A percentile compares a stretch with the other conserved stretches of the same genome.
phyloP scores from a whole-genome alignment of 495 filamentous ascomycete genomes.

The Neurospora sp. region DNA sequence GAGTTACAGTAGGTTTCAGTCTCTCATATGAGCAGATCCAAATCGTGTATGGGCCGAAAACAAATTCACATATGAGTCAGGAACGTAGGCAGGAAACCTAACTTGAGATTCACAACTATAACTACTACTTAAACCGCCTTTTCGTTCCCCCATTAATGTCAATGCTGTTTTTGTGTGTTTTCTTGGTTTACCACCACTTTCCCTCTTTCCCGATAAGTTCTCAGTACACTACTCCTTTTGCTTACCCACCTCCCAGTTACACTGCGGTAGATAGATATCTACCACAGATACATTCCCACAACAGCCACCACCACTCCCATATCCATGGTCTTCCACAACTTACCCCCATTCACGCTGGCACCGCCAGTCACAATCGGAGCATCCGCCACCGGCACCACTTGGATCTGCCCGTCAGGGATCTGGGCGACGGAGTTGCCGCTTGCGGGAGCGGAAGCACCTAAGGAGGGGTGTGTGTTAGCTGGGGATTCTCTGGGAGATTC shows the following conservation, averaged over 20 bases:
- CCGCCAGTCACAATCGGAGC: neutral
- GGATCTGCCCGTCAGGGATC: neutral
- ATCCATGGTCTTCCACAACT: neutral
- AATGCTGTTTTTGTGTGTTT: neutral
- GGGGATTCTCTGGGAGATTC: neutral
- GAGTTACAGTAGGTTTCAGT: neutral
- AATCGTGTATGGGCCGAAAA: neutral
- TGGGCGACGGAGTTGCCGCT: neutral
- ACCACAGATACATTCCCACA: neutral
- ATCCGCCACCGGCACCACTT: neutral
- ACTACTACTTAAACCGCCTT: neutral
- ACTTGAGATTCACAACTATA: neutral
- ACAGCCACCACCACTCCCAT: neutral
- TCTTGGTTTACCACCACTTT: neutral
- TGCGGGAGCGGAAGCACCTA: neutral
- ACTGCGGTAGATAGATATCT: neutral
- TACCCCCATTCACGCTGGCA: neutral
- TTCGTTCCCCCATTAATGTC: neutral
- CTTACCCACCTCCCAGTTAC: neutral
- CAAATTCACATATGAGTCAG: neutral
- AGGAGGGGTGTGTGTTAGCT: neutral
- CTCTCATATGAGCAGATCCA: neutral
- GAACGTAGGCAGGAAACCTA: neutral
- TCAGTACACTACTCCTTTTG: too few species aligned
- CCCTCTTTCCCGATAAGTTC: neutral